Evolutionary conservation across 23 red algal genomes (phyloP), one percentile per base, ranked within the genome.

Genomic region (Gracilaria caudata): DNA sequence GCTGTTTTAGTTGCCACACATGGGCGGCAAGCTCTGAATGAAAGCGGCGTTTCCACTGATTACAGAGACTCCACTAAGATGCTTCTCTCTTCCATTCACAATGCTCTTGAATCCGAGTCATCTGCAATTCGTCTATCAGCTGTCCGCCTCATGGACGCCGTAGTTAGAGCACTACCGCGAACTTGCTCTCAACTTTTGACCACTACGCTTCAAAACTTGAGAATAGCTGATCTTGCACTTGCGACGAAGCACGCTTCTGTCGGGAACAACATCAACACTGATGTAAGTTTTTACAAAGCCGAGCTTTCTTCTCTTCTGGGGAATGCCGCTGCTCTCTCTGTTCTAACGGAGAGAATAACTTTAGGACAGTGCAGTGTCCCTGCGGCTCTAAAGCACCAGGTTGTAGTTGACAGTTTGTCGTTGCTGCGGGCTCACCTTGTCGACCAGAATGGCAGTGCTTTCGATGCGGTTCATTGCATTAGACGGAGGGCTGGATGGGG

Each of bases 171-270:
- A 43, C 34, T 82, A 34, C 87, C 87, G 33, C 36, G 78, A 39
- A 71, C 61, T 59, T 82, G 87, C 63, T 57, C 77, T 23, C 76
- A 71, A 41, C 30, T 91, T 68, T 53, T 91, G 32, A 91, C 77
- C 24, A 76, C 78, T 43, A 76, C 66, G 5, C 60, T 91, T 51
- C 87, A 91, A 51, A 82, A 91, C 43, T 35, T 91, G 77, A 75
- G 87, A 53, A 91, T 91, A 65, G 56, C 87, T 55, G 87, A 91
- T 36, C 61, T 91, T 24, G 60, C 76, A 38, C 37, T 82, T 45
- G 87, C 87, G 13, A 91, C 77, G 17, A 75, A 89, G 44, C 51
- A 64, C 37, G 26, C 85, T 41, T 63, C 35, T 1, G 3, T 49
- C 25, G 70, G 70, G 37, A 26, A 75, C 16, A 23, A 51, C 7